Conservation (phyloP, 1,284 basidiomycete genomes). For the Malassezia obtusa region DNA sequence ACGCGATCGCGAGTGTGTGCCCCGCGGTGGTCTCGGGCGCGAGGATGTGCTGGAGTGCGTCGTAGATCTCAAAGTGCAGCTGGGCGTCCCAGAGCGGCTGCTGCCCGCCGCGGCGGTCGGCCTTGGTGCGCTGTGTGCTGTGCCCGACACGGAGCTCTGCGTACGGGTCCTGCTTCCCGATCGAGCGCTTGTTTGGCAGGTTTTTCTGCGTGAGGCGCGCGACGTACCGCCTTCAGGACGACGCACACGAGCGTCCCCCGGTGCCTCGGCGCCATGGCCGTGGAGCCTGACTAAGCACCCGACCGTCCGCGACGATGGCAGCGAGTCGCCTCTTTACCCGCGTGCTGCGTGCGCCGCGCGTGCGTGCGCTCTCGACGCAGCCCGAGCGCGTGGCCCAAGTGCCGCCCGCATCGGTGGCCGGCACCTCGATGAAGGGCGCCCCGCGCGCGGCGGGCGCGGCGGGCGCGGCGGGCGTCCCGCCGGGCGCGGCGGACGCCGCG, state of each 20-base stretch:
- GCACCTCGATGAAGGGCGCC: no score
- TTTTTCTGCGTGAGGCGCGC: constrained; percentile 22
- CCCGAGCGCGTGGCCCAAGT: no score
- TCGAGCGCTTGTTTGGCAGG: constrained; percentile 43
- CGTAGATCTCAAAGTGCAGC: constrained; percentile 79
- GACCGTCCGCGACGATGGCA: no score
- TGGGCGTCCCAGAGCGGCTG: constrained; percentile 99
- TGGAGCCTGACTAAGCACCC: not conserved
- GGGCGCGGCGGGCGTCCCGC: not conserved
- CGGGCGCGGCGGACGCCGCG: not conserved
- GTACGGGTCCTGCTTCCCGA: constrained; percentile 89
- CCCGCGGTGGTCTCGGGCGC: constrained; percentile 51
- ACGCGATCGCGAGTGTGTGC: constrained; percentile 70
- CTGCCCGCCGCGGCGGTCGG: constrained; percentile 90
- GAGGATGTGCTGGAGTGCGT: constrained; percentile 55
- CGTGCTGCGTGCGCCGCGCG: not conserved
- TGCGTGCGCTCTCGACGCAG: no score
- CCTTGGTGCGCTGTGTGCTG: constrained; percentile 56
- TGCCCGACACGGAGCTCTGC: constrained; percentile 65
- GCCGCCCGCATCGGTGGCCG: no score
- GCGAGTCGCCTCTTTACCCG: no score
- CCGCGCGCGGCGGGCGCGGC: no score
- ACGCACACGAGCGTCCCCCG: constrained; percentile 92
- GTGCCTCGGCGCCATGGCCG: constrained; percentile 48
- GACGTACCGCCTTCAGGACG: constrained; percentile 81